These are phyloP conservation scores for Penicillium chermesinum DNA, from an alignment of 495 filamentous ascomycete species.

Conservation along the genomic window DNA sequence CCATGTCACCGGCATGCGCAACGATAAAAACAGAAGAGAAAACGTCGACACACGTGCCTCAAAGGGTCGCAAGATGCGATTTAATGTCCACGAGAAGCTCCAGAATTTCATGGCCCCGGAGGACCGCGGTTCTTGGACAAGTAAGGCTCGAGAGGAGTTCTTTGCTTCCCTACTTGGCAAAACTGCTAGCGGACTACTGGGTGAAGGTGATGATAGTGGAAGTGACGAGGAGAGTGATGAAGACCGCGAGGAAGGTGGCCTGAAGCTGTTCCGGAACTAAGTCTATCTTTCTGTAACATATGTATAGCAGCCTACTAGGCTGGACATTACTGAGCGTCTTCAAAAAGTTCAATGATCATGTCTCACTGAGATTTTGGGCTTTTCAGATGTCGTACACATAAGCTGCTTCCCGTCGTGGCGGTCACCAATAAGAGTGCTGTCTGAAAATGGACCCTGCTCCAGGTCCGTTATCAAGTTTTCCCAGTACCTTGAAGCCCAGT, in stretches of 20 bases:
- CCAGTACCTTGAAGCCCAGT: no score
- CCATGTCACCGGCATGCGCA: constrained; percentile 60
- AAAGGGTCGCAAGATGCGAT: constrained; percentile 90
- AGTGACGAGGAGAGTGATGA: constrained; percentile 48
- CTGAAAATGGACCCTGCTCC: no score
- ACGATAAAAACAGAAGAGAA: constrained; percentile 70
- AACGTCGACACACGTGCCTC: constrained; percentile 87
- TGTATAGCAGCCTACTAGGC: not conserved
- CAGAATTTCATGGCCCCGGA: constrained; percentile 98
- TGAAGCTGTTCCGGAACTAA: constrained; percentile 68
- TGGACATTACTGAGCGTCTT: not conserved
- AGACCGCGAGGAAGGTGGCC: constrained; percentile 57
- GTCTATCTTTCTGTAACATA: not conserved
- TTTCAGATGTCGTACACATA: no score
- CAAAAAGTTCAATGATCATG: not conserved
- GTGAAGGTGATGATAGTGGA: constrained; percentile 59
- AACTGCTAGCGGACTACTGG: constrained; percentile 61
- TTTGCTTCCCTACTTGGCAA: constrained; percentile 81
- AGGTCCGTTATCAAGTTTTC: no score
- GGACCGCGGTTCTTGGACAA: constrained; percentile 71
- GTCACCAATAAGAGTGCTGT: no score
- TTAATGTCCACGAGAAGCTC: constrained; percentile 91
- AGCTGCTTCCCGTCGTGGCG: no score
- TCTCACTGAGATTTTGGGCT: no score
- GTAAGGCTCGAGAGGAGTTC: constrained; percentile 73